phyloP scores from a whole-genome alignment of 2,329 filamentous ascomycete genomes.

The Leptographium lundbergii region DNA sequence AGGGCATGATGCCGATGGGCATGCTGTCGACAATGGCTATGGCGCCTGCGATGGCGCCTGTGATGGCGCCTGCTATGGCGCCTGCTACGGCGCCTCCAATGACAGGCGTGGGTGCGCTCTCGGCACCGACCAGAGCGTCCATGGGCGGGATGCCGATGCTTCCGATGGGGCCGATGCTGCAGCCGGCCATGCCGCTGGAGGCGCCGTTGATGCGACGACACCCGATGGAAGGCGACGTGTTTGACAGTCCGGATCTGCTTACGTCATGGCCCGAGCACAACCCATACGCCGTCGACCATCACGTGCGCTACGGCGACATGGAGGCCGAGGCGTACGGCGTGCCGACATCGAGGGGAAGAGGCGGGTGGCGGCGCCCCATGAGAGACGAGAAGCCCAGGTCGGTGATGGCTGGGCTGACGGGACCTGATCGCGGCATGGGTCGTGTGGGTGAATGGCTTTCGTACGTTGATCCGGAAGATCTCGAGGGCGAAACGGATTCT shows the following conservation, averaged over 20 bases:
- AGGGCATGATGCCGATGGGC: neutral
- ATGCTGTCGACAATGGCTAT: conserved; percentile 2
- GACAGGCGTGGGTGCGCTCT: conserved; percentile 15
- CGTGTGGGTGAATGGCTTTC: conserved; percentile 36
- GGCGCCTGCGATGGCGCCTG: neutral
- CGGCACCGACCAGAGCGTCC: conserved; percentile 3
- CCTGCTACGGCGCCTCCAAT: conserved; percentile 10
- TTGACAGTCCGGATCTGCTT: conserved; percentile 14
- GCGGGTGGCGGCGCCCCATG: neutral
- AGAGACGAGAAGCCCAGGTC: conserved; percentile 18
- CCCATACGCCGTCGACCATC: neutral
- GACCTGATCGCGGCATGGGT: conserved; percentile 30
- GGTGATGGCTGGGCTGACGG: conserved; percentile 33
- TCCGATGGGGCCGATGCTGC: conserved; percentile 11
- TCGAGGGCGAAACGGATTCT: conserved; percentile 15
- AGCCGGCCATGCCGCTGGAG: conserved; percentile 16
- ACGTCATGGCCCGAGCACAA: neutral
- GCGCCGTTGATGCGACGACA: conserved; percentile 24
- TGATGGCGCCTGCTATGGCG: neutral
- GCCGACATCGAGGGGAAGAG: neutral
- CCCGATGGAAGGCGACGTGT: conserved; percentile 27
- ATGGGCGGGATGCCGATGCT: conserved; percentile 13
- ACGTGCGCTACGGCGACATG: neutral
- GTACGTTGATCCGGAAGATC: conserved; percentile 31
- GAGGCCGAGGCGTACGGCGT: conserved; percentile 2